These are phyloP conservation scores for Fomitopsis pulvina DNA, from an alignment of 768 basidiomycete genomes.

Conservation along the genomic window DNA sequence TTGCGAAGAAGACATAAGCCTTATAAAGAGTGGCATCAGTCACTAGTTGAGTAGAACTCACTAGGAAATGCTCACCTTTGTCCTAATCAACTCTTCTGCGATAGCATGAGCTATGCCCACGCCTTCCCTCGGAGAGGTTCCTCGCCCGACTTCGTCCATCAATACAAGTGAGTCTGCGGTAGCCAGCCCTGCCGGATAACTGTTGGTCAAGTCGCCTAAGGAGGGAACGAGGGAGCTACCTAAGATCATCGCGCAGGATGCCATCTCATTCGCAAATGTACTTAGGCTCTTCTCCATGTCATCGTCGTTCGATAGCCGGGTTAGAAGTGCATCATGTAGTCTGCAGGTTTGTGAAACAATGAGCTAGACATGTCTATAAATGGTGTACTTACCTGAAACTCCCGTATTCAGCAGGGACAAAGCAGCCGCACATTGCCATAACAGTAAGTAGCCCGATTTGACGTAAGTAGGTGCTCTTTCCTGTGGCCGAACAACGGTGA, in stretches of 20 bases:
- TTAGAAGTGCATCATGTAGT: conserved; percentile 78
- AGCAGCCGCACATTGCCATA: conserved; percentile 88
- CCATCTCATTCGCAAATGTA: conserved; percentile 96
- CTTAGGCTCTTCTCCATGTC: conserved; percentile 85
- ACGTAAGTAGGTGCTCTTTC: conserved; percentile 90
- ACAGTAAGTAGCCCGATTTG: conserved; percentile 80
- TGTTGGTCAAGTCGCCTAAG: conserved; percentile 1
- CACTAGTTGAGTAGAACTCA: not conserved
- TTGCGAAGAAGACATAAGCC: conserved; percentile 89
- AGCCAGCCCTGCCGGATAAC: conserved; percentile 56
- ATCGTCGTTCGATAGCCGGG: conserved; percentile 90
- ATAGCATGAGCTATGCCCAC: conserved; percentile 81
- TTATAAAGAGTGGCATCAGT: conserved; percentile 22
- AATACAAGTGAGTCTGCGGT: conserved; percentile 67
- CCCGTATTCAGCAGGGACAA: conserved; percentile 91
- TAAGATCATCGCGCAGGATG: conserved; percentile 84
- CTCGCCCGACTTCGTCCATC: conserved; percentile 90
- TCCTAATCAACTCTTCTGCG: conserved; percentile 65
- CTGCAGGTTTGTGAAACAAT: conserved; percentile 28
- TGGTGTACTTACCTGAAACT: conserved; percentile 59
- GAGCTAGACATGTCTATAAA: not conserved
- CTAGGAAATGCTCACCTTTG: conserved; percentile 51
- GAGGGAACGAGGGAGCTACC: conserved; percentile 34
- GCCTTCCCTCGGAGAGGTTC: conserved; percentile 81
- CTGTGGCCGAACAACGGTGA: conserved; percentile 29